Evolutionary conservation across 2,329 filamentous ascomycete genomes (phyloP).

Genomic region (Apiospora pterosperma): DNA sequence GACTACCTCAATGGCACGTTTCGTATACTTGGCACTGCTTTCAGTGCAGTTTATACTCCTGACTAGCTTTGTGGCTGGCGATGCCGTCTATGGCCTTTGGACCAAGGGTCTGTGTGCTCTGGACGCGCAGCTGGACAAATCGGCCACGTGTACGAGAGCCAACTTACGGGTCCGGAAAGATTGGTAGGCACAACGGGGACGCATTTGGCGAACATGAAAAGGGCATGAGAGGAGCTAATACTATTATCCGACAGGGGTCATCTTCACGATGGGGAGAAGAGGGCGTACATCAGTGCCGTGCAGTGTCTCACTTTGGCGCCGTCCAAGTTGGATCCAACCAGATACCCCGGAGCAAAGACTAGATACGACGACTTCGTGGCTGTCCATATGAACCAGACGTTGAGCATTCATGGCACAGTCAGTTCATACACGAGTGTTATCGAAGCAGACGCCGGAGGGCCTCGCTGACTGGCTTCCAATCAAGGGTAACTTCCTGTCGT

Average conservation of each 20-base stretch:
- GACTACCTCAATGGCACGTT: constrained; percentile 6
- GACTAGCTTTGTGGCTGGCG: constrained; percentile 11
- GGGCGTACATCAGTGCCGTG: constrained; percentile 18
- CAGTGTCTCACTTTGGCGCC: constrained; percentile 20
- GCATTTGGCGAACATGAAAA: no score
- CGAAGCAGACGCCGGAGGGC: neutral
- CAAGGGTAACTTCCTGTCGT: constrained; percentile 22
- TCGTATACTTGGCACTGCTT: constrained; percentile 5
- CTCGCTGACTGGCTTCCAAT: neutral
- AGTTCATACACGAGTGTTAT: neutral
- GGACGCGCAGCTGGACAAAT: constrained; percentile 19
- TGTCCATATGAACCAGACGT: constrained; percentile 27
- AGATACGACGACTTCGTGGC: constrained; percentile 30
- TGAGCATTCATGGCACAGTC: constrained; percentile 27
- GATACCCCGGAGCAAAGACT: constrained; percentile 21
- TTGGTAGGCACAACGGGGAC: constrained; percentile 12
- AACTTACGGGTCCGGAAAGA: constrained; percentile 20
- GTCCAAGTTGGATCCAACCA: constrained; percentile 21
- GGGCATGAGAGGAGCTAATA: neutral
- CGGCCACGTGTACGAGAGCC: constrained; percentile 18
- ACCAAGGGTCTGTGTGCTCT: constrained; percentile 17
- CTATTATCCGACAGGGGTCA: constrained; percentile 2
- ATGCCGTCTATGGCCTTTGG: constrained; percentile 22
- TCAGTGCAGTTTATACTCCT: constrained; percentile 9
- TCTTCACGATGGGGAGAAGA: neutral